These are phyloP conservation scores for Xylaria sp. DNA, from an alignment of 495 filamentous ascomycete genomes.

Conservation along the genomic window DNA sequence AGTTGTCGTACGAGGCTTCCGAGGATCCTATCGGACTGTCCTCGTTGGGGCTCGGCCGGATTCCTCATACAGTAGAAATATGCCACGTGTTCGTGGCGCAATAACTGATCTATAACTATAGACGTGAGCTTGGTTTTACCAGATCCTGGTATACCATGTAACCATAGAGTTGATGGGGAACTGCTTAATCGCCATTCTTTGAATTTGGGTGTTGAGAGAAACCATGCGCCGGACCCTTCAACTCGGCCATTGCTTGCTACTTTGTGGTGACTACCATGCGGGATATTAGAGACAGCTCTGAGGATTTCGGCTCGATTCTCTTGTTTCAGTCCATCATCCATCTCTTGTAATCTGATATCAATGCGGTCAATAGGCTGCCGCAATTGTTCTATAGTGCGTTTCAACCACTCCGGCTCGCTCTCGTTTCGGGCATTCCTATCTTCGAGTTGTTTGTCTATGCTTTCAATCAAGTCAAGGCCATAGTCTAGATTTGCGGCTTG, in stretches of 20 bases:
- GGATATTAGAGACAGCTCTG: neutral
- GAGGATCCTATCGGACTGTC: neutral
- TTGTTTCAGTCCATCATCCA: neutral
- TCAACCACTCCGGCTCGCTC: neutral
- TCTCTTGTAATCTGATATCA: neutral
- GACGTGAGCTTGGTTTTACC: neutral
- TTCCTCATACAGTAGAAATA: conserved; percentile 5
- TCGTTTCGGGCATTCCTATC: neutral
- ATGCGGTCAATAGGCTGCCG: neutral
- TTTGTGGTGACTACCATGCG: conserved; percentile 5
- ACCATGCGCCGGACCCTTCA: neutral
- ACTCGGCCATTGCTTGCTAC: neutral
- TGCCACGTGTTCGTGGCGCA: neutral
- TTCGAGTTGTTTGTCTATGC: neutral
- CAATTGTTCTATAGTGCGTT: neutral
- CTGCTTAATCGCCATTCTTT: neutral
- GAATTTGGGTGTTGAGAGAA: neutral
- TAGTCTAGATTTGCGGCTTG: neutral
- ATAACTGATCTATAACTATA: neutral
- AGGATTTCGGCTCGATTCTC: neutral
- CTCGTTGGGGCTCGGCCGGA: neutral
- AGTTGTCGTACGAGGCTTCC: conserved; percentile 4
- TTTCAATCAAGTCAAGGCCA: neutral
- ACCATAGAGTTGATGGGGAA: neutral
- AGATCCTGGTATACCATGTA: conserved; percentile 9